These are phyloP conservation scores for Ganoderma leucocontextum DNA, from an alignment of 1,284 basidiomycete genomes.

Conservation along the genomic window DNA sequence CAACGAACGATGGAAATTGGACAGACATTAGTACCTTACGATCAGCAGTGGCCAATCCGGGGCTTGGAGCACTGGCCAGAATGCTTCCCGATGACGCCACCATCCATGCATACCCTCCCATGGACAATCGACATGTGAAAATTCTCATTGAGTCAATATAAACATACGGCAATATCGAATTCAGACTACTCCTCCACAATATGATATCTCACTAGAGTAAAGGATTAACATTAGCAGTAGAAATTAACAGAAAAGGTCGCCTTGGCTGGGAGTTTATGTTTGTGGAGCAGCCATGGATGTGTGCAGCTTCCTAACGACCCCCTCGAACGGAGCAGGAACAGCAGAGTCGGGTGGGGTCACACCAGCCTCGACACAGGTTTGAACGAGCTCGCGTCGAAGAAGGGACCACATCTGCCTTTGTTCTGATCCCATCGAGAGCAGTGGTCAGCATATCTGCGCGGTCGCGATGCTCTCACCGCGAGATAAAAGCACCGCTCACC, in stretches of 20 bases:
- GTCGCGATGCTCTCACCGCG: not conserved
- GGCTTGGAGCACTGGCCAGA: not conserved
- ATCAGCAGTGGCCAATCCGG: too few species aligned
- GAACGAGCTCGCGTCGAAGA: conserved; percentile 14
- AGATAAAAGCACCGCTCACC: conserved; percentile 46
- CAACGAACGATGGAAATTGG: not conserved
- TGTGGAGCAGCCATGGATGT: not conserved
- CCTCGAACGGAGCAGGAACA: conserved; percentile 3
- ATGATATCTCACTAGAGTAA: not conserved
- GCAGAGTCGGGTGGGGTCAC: conserved; percentile 7
- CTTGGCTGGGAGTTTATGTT: not conserved
- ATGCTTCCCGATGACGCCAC: not conserved
- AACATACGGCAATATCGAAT: not conserved
- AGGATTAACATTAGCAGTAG: not conserved
- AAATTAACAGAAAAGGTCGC: not conserved
- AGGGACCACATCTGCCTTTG: conserved; percentile 15
- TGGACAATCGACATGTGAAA: not conserved
- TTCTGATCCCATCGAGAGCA: not conserved
- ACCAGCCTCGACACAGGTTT: conserved; percentile 18
- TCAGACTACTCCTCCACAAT: not conserved
- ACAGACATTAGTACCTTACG: not conserved
- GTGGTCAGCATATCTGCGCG: not conserved
- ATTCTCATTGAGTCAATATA: not conserved
- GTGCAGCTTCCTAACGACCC: not conserved
- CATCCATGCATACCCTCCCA: not conserved